Evolutionary conservation across 208 protist genomes (phyloP).

Genomic region (Trypanosoma cruzi): DNA sequence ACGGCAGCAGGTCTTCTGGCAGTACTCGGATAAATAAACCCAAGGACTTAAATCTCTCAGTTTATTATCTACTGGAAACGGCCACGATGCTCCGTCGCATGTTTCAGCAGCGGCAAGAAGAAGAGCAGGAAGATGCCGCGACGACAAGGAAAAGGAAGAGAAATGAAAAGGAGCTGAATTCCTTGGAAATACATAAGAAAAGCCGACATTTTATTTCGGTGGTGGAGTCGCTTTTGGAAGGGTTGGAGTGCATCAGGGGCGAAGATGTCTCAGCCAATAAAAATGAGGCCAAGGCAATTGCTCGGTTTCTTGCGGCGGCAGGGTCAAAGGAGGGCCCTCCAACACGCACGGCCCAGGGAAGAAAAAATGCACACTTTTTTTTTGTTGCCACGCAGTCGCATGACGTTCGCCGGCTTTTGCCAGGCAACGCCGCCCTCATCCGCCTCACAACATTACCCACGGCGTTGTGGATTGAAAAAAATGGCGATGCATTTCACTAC

Average conservation of each 20-base stretch:
- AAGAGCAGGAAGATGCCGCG: not conserved
- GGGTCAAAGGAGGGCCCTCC: not conserved
- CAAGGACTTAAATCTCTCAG: constrained; percentile 12
- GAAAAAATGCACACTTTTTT: constrained; percentile 33
- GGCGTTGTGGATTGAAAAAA: constrained; percentile 73
- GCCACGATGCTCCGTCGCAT: constrained; percentile 23
- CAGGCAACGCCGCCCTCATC: constrained; percentile 51
- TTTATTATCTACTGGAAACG: constrained; percentile 32
- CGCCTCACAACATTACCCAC: constrained; percentile 59
- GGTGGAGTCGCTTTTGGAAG: constrained; percentile 14
- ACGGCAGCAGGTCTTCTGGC: not conserved
- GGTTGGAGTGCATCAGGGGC: constrained; percentile 4
- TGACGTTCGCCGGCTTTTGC: constrained; percentile 63
- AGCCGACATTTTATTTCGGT: not conserved
- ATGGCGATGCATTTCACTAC: constrained; percentile 52
- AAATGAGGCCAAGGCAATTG: constrained; percentile 33
- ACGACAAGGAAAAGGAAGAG: not conserved
- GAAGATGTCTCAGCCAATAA: not conserved
- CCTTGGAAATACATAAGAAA: not conserved
- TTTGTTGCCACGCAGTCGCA: constrained; percentile 85
- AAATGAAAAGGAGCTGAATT: not conserved
- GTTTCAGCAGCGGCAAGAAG: constrained; percentile 7
- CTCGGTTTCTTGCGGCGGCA: constrained; percentile 19
- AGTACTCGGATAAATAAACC: not conserved
- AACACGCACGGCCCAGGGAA: not conserved